Conservation (phyloP, 352 stramenopile genomes). For the Globisporangium paroecandrum region DNA sequence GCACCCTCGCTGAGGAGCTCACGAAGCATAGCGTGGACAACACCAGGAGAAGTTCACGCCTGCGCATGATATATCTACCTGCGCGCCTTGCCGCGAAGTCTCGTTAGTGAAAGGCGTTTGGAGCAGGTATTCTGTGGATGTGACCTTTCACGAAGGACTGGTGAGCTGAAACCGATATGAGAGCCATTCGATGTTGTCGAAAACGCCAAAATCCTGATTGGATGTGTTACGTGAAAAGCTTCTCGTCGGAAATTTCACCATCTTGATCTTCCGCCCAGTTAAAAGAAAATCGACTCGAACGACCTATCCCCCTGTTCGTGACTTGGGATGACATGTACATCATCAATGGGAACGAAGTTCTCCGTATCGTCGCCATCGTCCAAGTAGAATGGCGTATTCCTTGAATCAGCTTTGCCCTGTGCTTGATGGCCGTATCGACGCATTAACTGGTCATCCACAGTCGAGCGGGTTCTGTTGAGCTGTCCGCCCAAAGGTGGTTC, state of each 20-base stretch:
- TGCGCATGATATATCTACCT: background rate
- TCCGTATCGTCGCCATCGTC: background rate
- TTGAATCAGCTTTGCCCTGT: background rate
- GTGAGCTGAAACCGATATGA: background rate
- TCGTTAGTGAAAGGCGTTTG: background rate
- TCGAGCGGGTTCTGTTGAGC: constrained; percentile 8
- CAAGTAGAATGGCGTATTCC: background rate
- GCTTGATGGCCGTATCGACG: background rate
- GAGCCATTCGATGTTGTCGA: background rate
- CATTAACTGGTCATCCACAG: constrained; percentile 18
- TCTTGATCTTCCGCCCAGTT: background rate
- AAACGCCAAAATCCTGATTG: background rate
- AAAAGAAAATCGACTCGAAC: constrained; percentile 44
- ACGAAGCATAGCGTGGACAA: constrained; percentile 9
- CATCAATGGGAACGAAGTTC: constrained; percentile 4
- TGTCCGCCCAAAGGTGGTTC: background rate
- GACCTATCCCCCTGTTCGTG: constrained; percentile 15
- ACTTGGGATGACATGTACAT: constrained; percentile 13
- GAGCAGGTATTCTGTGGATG: background rate
- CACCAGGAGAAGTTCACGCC: background rate
- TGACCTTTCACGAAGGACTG: constrained; percentile 1
- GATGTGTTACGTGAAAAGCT: background rate
- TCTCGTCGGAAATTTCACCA: no score
- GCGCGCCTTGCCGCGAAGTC: background rate
- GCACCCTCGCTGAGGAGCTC: background rate